A percentile compares a stretch with the other conserved stretches of the same genome.
Evolutionary conservation across 768 basidiomycete species (phyloP).

Genomic region (Lentinus tigrinus): DNA sequence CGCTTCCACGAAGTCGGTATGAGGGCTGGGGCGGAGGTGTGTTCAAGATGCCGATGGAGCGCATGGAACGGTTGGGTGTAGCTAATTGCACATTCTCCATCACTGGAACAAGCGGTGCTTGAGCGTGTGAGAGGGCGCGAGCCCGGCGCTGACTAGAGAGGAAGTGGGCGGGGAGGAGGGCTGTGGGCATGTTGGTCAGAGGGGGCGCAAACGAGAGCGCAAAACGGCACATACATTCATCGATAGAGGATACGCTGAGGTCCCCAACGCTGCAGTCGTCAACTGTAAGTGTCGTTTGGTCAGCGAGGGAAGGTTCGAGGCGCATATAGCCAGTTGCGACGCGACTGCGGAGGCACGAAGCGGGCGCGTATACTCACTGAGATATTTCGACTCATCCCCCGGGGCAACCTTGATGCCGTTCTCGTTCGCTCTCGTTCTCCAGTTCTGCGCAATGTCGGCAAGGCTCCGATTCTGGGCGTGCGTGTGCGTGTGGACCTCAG

Average conservation of each 20-base stretch:
- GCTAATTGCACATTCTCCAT: conserved; percentile 25
- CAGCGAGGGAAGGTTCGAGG: neutral
- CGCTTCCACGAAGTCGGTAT: conserved; percentile 65
- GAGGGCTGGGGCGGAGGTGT: conserved; percentile 73
- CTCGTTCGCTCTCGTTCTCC: conserved; percentile 70
- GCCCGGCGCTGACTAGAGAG: conserved; percentile 46
- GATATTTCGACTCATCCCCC: conserved; percentile 42
- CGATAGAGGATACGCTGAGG: conserved; percentile 17
- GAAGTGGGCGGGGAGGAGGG: conserved; percentile 58
- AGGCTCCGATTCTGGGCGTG: conserved; percentile 45
- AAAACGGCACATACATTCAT: conserved; percentile 14
- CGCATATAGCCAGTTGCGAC: conserved; percentile 4
- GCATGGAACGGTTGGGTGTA: conserved; percentile 26
- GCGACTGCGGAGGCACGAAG: neutral
- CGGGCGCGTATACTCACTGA: conserved; percentile 30
- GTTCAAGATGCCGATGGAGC: conserved; percentile 45
- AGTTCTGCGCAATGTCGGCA: conserved; percentile 64
- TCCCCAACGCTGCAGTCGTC: conserved; percentile 19
- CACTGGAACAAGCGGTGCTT: conserved; percentile 35
- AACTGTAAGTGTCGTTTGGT: neutral
- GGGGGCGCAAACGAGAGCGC: neutral
- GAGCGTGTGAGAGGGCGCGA: conserved; percentile 61
- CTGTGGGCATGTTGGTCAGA: conserved; percentile 30
- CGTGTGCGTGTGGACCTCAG: conserved; percentile 32
- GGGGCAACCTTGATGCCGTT: conserved; percentile 67